phyloP scores from a whole-genome alignment of 2,329 filamentous ascomycete genomes.

The Thelonectria rubi region DNA sequence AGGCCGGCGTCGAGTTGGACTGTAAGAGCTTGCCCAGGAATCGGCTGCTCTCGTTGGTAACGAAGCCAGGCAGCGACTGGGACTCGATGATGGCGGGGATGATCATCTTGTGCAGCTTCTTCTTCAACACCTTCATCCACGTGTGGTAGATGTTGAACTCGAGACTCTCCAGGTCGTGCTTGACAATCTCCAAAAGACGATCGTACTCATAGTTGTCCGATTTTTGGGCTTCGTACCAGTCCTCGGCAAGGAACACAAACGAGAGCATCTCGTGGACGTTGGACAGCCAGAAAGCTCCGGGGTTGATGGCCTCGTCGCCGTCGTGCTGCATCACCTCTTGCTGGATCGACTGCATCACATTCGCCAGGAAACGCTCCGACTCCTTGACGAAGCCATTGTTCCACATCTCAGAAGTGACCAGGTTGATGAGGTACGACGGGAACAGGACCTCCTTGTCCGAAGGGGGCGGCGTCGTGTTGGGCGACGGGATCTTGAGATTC shows the following conservation, averaged over 20 bases:
- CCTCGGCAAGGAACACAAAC: slow-evolving; percentile 97
- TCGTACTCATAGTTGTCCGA: slow-evolving; percentile 99
- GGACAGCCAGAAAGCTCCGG: slow-evolving; percentile 97
- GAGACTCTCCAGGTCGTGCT: slow-evolving; percentile 96
- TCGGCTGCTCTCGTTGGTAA: slow-evolving; percentile 97
- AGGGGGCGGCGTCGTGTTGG: slow-evolving; percentile 85
- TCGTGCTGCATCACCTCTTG: slow-evolving; percentile 99
- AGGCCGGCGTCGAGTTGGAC: slow-evolving; percentile 89
- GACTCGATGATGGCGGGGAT: slow-evolving; percentile 99
- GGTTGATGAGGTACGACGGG: slow-evolving; percentile 97
- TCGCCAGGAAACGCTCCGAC: slow-evolving; percentile 97
- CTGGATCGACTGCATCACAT: slow-evolving; percentile 99
- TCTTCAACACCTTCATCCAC: slow-evolving; percentile 99
- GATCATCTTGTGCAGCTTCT: slow-evolving; percentile 99
- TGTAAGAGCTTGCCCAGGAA: slow-evolving; percentile 97
- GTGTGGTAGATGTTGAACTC: slow-evolving; percentile 99
- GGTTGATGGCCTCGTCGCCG: slow-evolving; percentile 95
- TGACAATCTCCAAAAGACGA: slow-evolving; percentile 95
- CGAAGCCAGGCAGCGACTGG: slow-evolving; percentile 96
- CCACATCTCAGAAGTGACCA: slow-evolving; percentile 99
- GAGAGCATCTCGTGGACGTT: slow-evolving; percentile 99
- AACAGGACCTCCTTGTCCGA: slow-evolving; percentile 99
- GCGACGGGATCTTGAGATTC: slow-evolving; percentile 94
- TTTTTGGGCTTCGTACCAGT: slow-evolving; percentile 99
- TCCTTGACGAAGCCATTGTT: slow-evolving; percentile 99